Evolutionary conservation across 1,284 basidiomycete species (phyloP), one percentile per base, ranked within the genome.

Genomic region (Heliocybe sulcata): DNA sequence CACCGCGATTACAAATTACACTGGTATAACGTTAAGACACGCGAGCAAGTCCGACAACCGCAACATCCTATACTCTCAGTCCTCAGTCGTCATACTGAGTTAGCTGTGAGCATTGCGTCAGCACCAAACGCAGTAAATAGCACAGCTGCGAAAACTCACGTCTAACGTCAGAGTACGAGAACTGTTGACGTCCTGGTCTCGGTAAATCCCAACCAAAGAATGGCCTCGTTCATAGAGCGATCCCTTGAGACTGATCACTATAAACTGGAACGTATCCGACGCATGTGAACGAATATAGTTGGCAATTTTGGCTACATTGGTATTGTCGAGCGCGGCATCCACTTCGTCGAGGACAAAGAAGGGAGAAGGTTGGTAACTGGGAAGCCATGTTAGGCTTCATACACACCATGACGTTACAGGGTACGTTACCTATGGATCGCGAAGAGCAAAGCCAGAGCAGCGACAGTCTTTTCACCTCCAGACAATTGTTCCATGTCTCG

Each of bases 261-360:
- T 86, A 70, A 98, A 98, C 68, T 98, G 95, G 77, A 98, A 95
- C 2, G 75, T 69, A 45, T 85, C 81, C 0, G 86, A 88, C 1
- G 92, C 84, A 60, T 94, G 90, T 19, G 80, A 73, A 2, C 88
- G 81, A 58, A 96, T 93, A 68, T 96, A 98, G 59, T 90, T 88
- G 6, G 94, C 94, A 29, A 97, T 85, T 68, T 94, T 92, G 35
- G 91, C 87, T 1, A 97, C 94, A 62, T 98, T 98, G 19, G 92
- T 94, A 66, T 97, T 94, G 73, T 97, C 94, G 31, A 99, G 77
- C 0, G 97, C 96, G 1, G 97, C 96, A 63, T 98, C 96, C 11
- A 98, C 94, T 71, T 99, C 97, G 68, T 99, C 97, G 20, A 99
- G 78, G 11, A 99, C 96, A 68, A 99, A 99, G 77, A 99, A 99